Conservation (phyloP, 2,329 filamentous ascomycete species). For the Blumeria graminis region DNA sequence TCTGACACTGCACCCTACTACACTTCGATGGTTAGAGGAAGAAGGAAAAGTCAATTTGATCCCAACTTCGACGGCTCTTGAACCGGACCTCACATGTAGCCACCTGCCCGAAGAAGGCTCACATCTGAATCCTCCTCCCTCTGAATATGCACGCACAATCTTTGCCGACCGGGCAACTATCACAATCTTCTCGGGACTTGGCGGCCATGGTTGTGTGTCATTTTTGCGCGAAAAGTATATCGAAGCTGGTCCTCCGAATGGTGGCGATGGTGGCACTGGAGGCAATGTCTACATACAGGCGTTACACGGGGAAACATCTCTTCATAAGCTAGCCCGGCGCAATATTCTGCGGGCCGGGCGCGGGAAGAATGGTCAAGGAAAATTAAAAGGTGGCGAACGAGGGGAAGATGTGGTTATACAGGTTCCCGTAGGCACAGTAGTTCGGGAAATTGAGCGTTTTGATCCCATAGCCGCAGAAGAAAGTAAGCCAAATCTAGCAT, state of each 20-base stretch:
- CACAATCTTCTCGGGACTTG: constrained; percentile 52
- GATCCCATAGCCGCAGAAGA: constrained; percentile 56
- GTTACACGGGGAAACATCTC: constrained; percentile 66
- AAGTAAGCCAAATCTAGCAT: constrained; percentile 14
- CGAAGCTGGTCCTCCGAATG: constrained; percentile 72
- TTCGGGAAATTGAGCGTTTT: constrained; percentile 55
- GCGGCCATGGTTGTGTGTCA: constrained; percentile 82
- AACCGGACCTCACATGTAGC: neutral
- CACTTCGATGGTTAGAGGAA: too few relatives aligned
- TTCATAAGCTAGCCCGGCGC: constrained; percentile 70
- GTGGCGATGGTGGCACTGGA: constrained; percentile 77
- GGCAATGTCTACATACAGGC: constrained; percentile 91
- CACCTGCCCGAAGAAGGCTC: constrained; percentile 15
- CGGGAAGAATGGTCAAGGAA: constrained; percentile 59
- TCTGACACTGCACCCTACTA: too few relatives aligned
- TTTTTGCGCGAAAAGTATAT: constrained; percentile 84
- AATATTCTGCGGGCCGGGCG: constrained; percentile 50
- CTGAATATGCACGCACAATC: constrained; percentile 59
- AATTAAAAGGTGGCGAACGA: constrained; percentile 45
- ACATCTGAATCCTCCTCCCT: constrained; percentile 56
- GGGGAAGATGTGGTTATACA: constrained; percentile 74
- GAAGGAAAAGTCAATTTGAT: too few relatives aligned
- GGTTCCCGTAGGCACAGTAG: constrained; percentile 78
- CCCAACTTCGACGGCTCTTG: too few relatives aligned
- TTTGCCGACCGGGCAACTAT: constrained; percentile 75